Evolutionary conservation across 768 basidiomycete genomes (phyloP), one percentile per base, ranked within the genome.

Genomic region (Lyophyllum decastes): DNA sequence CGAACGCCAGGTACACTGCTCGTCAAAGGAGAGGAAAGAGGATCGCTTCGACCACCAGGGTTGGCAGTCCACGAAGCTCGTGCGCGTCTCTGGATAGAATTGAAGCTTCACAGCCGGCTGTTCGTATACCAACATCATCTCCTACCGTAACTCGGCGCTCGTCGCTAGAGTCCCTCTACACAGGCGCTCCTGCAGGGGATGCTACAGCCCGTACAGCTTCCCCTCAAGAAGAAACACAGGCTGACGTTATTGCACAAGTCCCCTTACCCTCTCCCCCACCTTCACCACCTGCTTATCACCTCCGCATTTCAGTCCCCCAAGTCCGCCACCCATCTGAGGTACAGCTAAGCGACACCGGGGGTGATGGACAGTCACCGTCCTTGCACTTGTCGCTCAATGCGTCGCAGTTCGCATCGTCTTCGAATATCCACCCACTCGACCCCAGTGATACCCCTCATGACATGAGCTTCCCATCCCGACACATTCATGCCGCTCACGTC

Each of bases 1-100:
- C 81, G 2, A 85, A 86, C 52, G 79, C 83, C 10, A 82, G 84
- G 25, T 77, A 82, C 55, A 73, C 82, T n/a, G 83, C 84, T 8
- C 82, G 88, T 35, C 82, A 84, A 49, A 78, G 90, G 55, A 73
- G 81, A 57, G 78, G 80, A 33, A 78, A 73, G 57, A 77, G 78
- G 14, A 56, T 61, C n/a, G 64, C 54, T 40, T 58, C 64, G 52
- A 44, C 57, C 24, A 63, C 64, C 33, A 56, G 68, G 34, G 55
- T 61, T 11, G 71, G 70, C 52, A 70, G 64, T 24, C 66, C 65
- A 11, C 60, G 60, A 33, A 63, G 62, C 43, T 78, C 77, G 24
- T 66, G 71, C 5, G 50, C 55, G 1, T 59, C 65, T 7, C 22
- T 61, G 6, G 61, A 52, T 21, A 54, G 61, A 56, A 51, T 40